Evolutionary conservation across 306 rosid genomes (phyloP), one percentile per base, ranked within the genome.

Genomic region (Prunus mira): DNA sequence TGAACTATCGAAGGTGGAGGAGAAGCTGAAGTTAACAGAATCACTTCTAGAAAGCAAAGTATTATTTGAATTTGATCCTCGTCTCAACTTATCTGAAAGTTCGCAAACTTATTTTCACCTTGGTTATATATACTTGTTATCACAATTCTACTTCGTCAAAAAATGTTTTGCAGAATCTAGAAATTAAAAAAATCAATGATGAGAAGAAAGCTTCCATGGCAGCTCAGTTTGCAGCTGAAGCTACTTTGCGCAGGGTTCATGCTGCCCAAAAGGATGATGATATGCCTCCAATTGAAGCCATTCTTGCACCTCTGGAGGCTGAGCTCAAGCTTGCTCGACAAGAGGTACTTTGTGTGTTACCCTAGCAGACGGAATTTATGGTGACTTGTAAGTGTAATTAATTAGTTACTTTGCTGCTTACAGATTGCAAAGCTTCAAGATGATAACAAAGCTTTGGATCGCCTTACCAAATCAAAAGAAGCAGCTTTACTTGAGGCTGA

Each of bases 161-260:
- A 69, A 57, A 41, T 74, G 61, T 81, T 71, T 83, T 84, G 85
- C 93, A 96, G 99, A 96, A 96, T 88, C 99, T 96, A 69, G 99
- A 96, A 82, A 91, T 96, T 65, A 96, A 96, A 96, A 96, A 92
- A 84, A 96, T 96, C 86, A 96, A 91, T 73, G 99, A 96, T 89
- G 99, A 96, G 89, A 96, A 93, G 88, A 96, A 96, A 78, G 98
- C 99, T 22, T 96, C 99, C 30, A 91, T 92, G 99, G 99, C 99
- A 60, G 99, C 98, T 65, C 99, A 96, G 83, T 96, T 92, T 79
- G 99, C 98, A 11, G 99, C 99, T 43, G 99, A 96, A 88, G 99
- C 99, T 78, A 92, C 99, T 69, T 91, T 96, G 76, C 89, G 98
- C 62, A 96, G 99, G 89, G 99, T 96, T 74, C 99, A 96, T 83